Conservation (phyloP, 192 early-diverging fungal genomes). For the Rhizophagus clarus region DNA sequence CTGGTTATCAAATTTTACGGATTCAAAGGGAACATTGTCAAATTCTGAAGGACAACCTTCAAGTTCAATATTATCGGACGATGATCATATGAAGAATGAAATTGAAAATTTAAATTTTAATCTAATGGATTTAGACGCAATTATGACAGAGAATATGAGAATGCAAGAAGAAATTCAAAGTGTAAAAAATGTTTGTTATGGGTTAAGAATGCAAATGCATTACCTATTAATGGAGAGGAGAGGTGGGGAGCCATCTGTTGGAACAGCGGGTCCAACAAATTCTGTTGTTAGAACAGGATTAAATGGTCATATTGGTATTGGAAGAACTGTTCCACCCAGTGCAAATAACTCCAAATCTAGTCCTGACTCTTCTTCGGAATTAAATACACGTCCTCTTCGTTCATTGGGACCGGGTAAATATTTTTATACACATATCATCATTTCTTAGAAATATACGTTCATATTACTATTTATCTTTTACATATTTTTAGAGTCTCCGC, state of each 20-base stretch:
- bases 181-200: conserved; percentile 63
- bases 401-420: not conserved
- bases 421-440: too few species aligned
- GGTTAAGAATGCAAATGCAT: conserved; percentile 70
- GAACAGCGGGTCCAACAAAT: not conserved
- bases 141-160: conserved; percentile 66
- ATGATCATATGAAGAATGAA: conserved; percentile 55
- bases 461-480: not conserved
- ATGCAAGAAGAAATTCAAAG: conserved; percentile 73
- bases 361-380: not conserved
- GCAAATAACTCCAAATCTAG: not conserved
- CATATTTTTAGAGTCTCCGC: not conserved
- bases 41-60: not conserved
- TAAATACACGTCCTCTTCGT: not conserved
- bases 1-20: conserved; percentile 23
- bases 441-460: not conserved
- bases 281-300: not conserved
- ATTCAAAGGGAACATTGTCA: not conserved
- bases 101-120: conserved; percentile 58
- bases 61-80: conserved; percentile 47
- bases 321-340: not conserved
- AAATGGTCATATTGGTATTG: not conserved
- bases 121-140: conserved; percentile 61
- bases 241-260: conserved; percentile 21
- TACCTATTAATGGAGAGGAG: conserved; percentile 55